phyloP scores from a whole-genome alignment of 257 asterid genomes.

The Nicotiana benthamiana region DNA sequence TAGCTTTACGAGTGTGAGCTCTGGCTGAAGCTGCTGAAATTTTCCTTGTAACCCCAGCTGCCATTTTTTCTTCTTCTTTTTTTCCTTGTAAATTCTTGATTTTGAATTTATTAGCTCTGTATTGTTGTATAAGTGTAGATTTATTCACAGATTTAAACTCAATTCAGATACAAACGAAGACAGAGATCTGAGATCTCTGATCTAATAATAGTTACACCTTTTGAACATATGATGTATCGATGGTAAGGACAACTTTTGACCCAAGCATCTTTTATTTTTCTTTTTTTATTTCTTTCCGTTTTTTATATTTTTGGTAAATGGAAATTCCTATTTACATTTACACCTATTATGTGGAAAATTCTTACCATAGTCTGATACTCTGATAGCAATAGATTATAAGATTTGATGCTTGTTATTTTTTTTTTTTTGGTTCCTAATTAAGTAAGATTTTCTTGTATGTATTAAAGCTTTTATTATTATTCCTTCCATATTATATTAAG shows the following conservation, averaged over 20 bases:
- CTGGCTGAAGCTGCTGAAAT: slow-evolving; percentile 94
- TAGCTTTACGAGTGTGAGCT: slow-evolving; percentile 70
- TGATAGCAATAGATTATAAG: too few species aligned
- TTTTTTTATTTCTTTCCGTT: too few species aligned
- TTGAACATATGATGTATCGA: background rate
- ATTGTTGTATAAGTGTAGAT: background rate
- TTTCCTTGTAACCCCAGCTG: slow-evolving; percentile 24
- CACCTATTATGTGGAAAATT: too few species aligned
- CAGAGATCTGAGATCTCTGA: background rate
- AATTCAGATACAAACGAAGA: background rate
- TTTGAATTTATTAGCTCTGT: background rate
- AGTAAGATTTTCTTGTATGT: too few species aligned
- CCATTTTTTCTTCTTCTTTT: background rate
- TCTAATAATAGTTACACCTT: background rate
- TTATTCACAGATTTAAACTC: background rate
- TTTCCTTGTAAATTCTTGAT: background rate
- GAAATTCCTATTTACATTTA: too few species aligned
- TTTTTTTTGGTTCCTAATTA: too few species aligned
- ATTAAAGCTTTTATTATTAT: too few species aligned
- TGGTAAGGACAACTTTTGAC: background rate
- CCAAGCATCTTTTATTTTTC: too few species aligned
- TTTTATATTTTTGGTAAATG: too few species aligned
- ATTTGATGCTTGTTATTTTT: too few species aligned
- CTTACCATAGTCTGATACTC: too few species aligned
- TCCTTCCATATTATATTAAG: too few species aligned